Evolutionary conservation across 2,329 filamentous ascomycete genomes (phyloP).

Genomic region (Periglandula ipomoeae): DNA sequence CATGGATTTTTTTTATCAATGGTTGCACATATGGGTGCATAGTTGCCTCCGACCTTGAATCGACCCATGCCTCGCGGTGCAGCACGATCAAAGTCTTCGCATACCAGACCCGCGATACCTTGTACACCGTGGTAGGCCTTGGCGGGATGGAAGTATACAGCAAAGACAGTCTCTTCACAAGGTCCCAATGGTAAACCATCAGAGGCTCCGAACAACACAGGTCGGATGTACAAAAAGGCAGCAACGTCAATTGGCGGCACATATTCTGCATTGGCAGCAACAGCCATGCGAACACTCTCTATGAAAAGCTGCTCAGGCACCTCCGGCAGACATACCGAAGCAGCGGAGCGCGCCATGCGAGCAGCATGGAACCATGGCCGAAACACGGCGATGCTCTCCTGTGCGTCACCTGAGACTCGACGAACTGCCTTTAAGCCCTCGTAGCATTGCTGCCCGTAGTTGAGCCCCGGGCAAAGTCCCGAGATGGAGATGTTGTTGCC

Average conservation of each 20-base stretch:
- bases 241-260: conserved; percentile 56
- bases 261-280: conserved; percentile 48
- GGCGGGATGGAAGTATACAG: conserved; percentile 53
- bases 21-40: too few species aligned
- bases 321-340: neutral
- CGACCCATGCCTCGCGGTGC: conserved; percentile 57
- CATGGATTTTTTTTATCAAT: too few species aligned
- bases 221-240: conserved; percentile 59
- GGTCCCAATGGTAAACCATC: conserved; percentile 1
- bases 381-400: too few species aligned
- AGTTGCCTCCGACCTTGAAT: conserved; percentile 62
- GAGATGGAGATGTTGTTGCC: neutral
- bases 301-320: neutral
- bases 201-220: conserved; percentile 47
- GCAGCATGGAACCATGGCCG: neutral
- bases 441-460: conserved; percentile 2
- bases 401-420: neutral
- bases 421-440: neutral
- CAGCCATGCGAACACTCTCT: neutral
- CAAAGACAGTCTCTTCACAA: conserved; percentile 54
- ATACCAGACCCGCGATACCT: conserved; percentile 53
- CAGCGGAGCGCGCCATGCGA: neutral
- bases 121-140: conserved; percentile 57
- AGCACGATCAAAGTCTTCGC: conserved; percentile 61
- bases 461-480: neutral